Base-by-base conservation (phyloP, 2,329 filamentous ascomycete species). In the Penicillium sp. region DNA sequence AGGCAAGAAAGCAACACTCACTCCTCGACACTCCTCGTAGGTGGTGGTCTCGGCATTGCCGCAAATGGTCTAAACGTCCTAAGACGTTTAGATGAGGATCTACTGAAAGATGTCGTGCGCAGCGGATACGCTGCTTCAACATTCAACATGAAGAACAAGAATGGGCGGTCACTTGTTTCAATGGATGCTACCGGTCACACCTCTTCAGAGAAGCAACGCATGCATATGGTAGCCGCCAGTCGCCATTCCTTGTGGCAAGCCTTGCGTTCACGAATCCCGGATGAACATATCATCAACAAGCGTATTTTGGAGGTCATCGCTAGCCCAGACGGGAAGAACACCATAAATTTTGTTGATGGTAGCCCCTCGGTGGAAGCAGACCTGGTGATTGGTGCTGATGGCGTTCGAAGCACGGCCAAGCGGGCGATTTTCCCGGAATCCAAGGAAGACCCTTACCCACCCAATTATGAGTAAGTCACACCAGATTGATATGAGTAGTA, bases 311-410 rank as follows among this genome's bases (percentile, higher is more conserved):
- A 65, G 2, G 72, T 81, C 1, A 50, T 73, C 7, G 65, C 72
- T 1, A 65, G 68, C 19, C 9, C 67, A 5, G 53, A 72, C 15
- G 71, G 68, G 1, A 68, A 59, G 12, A 74, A 75, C 56, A 24
- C 69, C 8, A 63, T 79, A 10, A 62, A 64, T 2, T 81, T 81
- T 62, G 68, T 63, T 1, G 78, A 80, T 62, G 73, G 70, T 0
- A 76, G 70, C 55, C 19, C 65, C 0, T 65, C 75, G 17, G 67
- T 70, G 10, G 70, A 76, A 47, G 79, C 75, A 6, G 80, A 81
- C 69, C 66, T 82, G 26, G 70, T 82, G 2, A 75, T 82, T 54
- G 79, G 80, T 5, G 77, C 79, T 0, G 80, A 82, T 67, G 80
- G 80, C 0, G 54, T 81, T 17, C 74, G 75, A 53, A 78, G 78